Evolutionary conservation across 192 early-diverging fungal species (phyloP), one percentile per base, ranked within the genome.

Genomic region (Umbelopsis sp.): DNA sequence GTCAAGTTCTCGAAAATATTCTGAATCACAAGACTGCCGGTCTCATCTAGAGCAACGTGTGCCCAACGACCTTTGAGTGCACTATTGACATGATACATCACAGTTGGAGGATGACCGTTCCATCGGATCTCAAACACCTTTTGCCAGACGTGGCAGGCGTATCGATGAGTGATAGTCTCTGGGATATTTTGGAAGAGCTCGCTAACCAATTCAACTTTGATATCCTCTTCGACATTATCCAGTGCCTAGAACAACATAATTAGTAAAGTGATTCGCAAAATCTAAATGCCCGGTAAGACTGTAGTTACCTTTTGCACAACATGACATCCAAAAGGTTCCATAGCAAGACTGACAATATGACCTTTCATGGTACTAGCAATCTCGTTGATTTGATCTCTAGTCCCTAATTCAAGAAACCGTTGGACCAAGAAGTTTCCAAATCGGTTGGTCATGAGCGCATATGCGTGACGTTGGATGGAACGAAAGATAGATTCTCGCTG

Each of bases 71-170:
- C 83, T 53, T 82, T 81, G 10, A 91, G 68, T 0, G 84, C 81
- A 21, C 77, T 78, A 54, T 91, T 86, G 3, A 93, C 87, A 70
- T 86, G 78, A 45, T 81, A 79, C 82, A 89, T 87, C 26, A 91
- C 81, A 10, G 83, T 74, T 0, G 87, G 81, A 2, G 76, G 77
- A 9, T 83, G 78, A 11, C 71, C 54, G 8, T 72, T 78, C 88
- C 88, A 90, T 6, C 86, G 84, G 26, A 89, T 89, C 76, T 93
- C 90, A 78, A 93, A 91, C 3, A 93, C 83, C 59, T 90, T 87
- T 71, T 93, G 91, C 91, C 91, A 93, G 21, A 93, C 91, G 78
- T 93, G 91, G 54, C 90, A 93, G 4, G 91, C 89, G 73, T 91
- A 89, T 31, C 88, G 82, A 76, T 93, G 91, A 8, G 88, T 90